phyloP scores from a whole-genome alignment of 2,329 filamentous ascomycete genomes.

The Stagonosporopsis tanaceti region DNA sequence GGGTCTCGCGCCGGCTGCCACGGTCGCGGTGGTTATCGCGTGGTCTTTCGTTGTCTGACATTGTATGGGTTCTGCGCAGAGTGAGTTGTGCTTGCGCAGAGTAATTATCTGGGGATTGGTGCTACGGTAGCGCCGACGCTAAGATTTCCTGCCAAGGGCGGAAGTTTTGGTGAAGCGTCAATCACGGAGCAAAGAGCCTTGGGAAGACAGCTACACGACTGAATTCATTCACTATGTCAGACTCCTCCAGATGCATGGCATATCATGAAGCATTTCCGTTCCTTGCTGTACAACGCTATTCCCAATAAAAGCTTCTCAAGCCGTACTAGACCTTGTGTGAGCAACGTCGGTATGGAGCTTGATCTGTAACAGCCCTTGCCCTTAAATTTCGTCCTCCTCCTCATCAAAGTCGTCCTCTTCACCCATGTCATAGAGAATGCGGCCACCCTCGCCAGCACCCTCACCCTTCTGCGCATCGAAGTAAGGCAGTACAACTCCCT shows the following conservation, averaged over 20 bases:
- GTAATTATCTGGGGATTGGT: background rate
- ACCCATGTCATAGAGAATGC: constrained; percentile 97
- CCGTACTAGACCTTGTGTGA: background rate
- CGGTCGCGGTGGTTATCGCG: constrained; percentile 36
- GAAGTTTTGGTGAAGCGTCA: constrained; percentile 5
- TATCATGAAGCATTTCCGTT: constrained; percentile 2
- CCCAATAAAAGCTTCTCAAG: background rate
- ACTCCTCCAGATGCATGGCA: constrained; percentile 11
- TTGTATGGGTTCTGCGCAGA: constrained; percentile 14
- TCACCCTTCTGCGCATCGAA: constrained; percentile 89
- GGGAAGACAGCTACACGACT: background rate
- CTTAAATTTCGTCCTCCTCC: constrained; percentile 87
- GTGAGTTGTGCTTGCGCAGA: background rate
- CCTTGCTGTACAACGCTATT: background rate
- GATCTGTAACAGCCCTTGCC: background rate
- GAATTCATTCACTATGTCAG: background rate
- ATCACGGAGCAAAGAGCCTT: background rate
- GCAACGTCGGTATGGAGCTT: background rate
- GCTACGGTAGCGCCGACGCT: constrained; percentile 1
- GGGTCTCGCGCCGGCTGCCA: constrained; percentile 30
- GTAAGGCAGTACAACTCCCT: constrained; percentile 91
- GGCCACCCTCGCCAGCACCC: constrained; percentile 78
- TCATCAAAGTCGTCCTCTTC: constrained; percentile 97
- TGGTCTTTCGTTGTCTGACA: constrained; percentile 39
- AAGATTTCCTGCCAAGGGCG: background rate